Base-by-base conservation (phyloP, 306 rosid genomes). In the Potentilla sterilis region DNA sequence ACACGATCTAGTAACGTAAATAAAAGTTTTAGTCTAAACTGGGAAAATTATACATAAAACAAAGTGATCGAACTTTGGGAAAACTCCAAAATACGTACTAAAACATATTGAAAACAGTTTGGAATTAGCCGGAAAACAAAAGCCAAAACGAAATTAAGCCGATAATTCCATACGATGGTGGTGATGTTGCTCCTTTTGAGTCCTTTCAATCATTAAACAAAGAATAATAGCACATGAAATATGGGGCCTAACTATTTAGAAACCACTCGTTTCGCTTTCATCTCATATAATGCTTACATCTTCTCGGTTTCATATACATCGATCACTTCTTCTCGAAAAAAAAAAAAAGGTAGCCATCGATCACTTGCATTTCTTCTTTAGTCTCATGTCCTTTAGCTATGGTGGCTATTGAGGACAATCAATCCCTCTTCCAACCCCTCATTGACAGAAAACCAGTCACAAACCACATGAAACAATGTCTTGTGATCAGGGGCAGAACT, bases 351-450 rank as follows among this genome's bases (percentile, higher is more conserved):
- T 28, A 28, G 28, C 28, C 28, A 28, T 28, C 28, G 2, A 37
- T 15, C 21, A 19, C 58, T 51, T 51, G 22, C 8, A 59, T 12
- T 21, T 57, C 37, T 2, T 34, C 21, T 2, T 44, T 44, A 44
- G 10, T 44, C 35, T 35, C 69, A 0, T 7, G 46, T 37, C n/a
- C 67, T 32, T 16, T 24, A 37, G 46, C 69, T 37, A 37, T 18
- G 24, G 46, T 64, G 69, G 43, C 40, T 7, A 54, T 73, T 40
- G 42, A 73, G 63, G 63, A 43, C 86, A 69, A 54, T 2, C 51
- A 19, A 9, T 44, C 21, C 57, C 68, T 16, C 59, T 18, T 57
- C 47, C 80, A 35, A 10, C 66, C 21, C 28, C 79, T 48, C 22
- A 21, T 12, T 16, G 7, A 35, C 46, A 35, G 69, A 64, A 37